A percentile compares a stretch with the other conserved stretches of the same genome.
Conservation (phyloP, 805 yeast genomes). For the Saccharomycopsis sp. region DNA sequence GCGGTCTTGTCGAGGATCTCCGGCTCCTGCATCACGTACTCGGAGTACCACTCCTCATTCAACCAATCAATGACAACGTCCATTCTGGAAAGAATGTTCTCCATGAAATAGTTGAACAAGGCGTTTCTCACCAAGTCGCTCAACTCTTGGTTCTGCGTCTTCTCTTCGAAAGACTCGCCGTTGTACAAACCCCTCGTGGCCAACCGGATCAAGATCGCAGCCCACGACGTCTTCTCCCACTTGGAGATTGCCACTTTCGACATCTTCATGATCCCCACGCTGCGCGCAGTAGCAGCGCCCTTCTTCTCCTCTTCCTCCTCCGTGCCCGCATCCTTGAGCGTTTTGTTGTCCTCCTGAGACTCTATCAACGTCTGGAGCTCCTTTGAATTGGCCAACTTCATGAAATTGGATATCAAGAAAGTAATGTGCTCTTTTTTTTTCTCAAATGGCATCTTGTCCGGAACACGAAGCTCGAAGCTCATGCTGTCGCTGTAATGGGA, state of each 20-base stretch:
- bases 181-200: slow-evolving; percentile 68
- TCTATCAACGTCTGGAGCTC: slow-evolving; percentile 14
- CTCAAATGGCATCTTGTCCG: slow-evolving; percentile 40
- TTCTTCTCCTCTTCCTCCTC: slow-evolving; percentile 20
- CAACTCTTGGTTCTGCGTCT: slow-evolving; percentile 37
- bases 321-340: slow-evolving; percentile 21
- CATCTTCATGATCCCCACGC: slow-evolving; percentile 24
- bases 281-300: slow-evolving; percentile 17
- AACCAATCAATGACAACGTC: slow-evolving; percentile 85
- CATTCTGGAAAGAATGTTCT: slow-evolving; percentile 60
- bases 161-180: slow-evolving; percentile 21
- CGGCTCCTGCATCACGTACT: slow-evolving; percentile 45
- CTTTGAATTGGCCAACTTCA: slow-evolving; percentile 35
- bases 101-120: slow-evolving; percentile 62
- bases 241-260: slow-evolving; percentile 33
- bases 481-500: slow-evolving; percentile 34
- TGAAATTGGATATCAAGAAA: slow-evolving; percentile 50
- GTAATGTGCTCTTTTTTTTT: slow-evolving; percentile 51
- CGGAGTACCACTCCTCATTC: slow-evolving; percentile 87
- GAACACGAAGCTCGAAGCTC: slow-evolving; percentile 48
- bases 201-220: slow-evolving; percentile 60
- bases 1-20: slow-evolving; percentile 21
- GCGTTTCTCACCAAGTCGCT: slow-evolving; percentile 60
- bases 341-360: slow-evolving; percentile 12
- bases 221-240: slow-evolving; percentile 69